A percentile compares a stretch with the other conserved stretches of the same genome.
These are phyloP conservation scores for Ustilago cynodontis DNA, from an alignment of 1,284 basidiomycete genomes.

Conservation along the genomic window DNA sequence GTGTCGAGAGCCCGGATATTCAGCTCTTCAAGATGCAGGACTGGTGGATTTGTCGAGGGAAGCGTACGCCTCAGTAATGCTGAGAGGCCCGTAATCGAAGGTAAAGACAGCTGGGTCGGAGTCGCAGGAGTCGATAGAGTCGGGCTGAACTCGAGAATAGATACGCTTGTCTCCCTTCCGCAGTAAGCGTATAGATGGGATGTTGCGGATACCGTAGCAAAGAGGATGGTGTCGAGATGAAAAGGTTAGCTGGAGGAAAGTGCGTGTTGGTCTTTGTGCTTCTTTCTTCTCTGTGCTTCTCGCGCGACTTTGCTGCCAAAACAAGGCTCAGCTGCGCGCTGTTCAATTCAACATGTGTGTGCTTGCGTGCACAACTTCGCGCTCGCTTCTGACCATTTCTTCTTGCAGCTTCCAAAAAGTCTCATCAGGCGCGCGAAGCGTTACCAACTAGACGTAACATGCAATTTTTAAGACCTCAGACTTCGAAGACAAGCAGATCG, in stretches of 20 bases:
- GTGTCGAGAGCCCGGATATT: neutral
- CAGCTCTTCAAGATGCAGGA: constrained; percentile 8
- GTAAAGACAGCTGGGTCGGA: neutral
- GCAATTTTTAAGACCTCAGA: too few relatives aligned
- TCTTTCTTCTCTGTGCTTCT: constrained; percentile 27
- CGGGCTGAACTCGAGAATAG: neutral
- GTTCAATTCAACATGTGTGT: neutral
- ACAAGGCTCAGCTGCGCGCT: constrained; percentile 13
- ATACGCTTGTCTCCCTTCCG: neutral
- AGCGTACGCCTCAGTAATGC: neutral
- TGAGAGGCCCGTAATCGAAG: neutral
- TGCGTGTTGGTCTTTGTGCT: constrained; percentile 48
- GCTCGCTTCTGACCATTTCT: constrained; percentile 20
- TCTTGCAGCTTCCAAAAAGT: constrained; percentile 46
- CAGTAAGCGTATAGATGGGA: neutral
- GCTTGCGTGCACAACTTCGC: neutral
- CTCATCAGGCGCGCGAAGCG: neutral
- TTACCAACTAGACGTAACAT: too few relatives aligned
- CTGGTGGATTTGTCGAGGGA: neutral
- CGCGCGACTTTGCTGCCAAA: constrained; percentile 30
- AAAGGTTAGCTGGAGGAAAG: neutral
- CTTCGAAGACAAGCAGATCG: too few relatives aligned
- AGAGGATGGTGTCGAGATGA: constrained; percentile 9
- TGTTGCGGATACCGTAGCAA: neutral
- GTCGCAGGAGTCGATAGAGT: neutral